Evolutionary conservation across 495 filamentous ascomycete genomes (phyloP).

Genomic region (Penicillium ucsense): DNA sequence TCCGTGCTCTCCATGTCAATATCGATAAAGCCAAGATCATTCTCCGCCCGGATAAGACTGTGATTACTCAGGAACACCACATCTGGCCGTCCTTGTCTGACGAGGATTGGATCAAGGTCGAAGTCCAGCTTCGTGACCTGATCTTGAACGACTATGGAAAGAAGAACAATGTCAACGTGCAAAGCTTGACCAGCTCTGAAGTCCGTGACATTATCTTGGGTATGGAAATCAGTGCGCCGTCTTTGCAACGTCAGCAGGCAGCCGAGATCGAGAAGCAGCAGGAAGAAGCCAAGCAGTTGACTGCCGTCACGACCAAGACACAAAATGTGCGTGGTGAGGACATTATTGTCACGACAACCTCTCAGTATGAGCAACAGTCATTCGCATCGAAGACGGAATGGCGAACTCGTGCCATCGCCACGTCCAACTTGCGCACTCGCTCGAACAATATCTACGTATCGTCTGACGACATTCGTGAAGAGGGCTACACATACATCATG

Average conservation of each 20-base stretch:
- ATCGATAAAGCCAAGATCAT: constrained; percentile 98
- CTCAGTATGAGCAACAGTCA: constrained; percentile 91
- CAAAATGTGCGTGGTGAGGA: constrained; percentile 97
- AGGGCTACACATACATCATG: constrained; percentile 91
- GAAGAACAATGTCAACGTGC: constrained; percentile 99
- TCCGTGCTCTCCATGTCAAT: constrained; percentile 94
- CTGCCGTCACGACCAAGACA: constrained; percentile 95
- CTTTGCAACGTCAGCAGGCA: constrained; percentile 96
- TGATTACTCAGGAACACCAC: constrained; percentile 97
- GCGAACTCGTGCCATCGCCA: constrained; percentile 93
- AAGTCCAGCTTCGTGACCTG: constrained; percentile 88
- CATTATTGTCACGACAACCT: constrained; percentile 96
- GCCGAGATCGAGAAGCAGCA: constrained; percentile 99
- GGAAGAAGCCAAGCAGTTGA: constrained; percentile 91
- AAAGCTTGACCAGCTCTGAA: constrained; percentile 90
- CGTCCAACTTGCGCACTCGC: constrained; percentile 87
- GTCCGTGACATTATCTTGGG: constrained; percentile 97
- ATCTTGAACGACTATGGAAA: constrained; percentile 99
- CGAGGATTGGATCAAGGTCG: constrained; percentile 98
- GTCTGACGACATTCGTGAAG: constrained; percentile 77
- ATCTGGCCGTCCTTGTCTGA: constrained; percentile 95
- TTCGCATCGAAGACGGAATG: constrained; percentile 99
- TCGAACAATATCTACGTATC: constrained; percentile 99
- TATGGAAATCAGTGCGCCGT: constrained; percentile 99
- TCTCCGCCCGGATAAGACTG: constrained; percentile 93